These are phyloP conservation scores for Penicillium crustosum DNA, from an alignment of 2,329 filamentous ascomycete genomes.

Conservation along the genomic window DNA sequence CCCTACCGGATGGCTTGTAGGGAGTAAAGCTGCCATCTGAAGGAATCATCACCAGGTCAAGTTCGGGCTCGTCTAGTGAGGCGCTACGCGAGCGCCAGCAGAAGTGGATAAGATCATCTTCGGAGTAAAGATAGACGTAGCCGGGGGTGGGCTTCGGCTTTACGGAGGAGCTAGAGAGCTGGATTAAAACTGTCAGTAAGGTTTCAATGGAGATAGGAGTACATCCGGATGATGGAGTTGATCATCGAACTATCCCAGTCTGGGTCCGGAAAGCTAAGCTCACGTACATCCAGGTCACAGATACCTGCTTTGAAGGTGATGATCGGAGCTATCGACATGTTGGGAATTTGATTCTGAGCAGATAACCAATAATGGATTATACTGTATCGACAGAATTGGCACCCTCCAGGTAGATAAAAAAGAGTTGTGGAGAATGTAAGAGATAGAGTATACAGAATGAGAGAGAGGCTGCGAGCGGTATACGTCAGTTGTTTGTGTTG, in stretches of 20 bases:
- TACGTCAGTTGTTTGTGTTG: slow-evolving; percentile 33
- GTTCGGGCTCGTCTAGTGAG: slow-evolving; percentile 68
- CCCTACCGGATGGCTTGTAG: slow-evolving; percentile 67
- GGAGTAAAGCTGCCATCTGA: slow-evolving; percentile 83
- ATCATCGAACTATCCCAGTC: slow-evolving; percentile 2
- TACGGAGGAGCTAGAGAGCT: slow-evolving; percentile 64
- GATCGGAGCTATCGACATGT: slow-evolving; percentile 79
- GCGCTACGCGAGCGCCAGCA: slow-evolving; percentile 86
- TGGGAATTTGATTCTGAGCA: slow-evolving; percentile 20
- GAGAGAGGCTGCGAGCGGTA: slow-evolving; percentile 23
- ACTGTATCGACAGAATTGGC: slow-evolving; percentile 2
- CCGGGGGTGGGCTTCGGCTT: slow-evolving; percentile 71
- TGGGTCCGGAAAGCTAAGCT: neutral
- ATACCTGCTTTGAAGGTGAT: slow-evolving; percentile 96
- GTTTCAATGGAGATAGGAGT: neutral
- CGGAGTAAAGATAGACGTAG: slow-evolving; percentile 88
- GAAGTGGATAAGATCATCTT: slow-evolving; percentile 95
- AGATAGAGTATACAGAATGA: slow-evolving; percentile 17
- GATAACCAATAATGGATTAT: neutral
- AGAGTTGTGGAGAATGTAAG: slow-evolving; percentile 6
- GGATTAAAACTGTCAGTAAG: slow-evolving; percentile 14
- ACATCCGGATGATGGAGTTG: neutral
- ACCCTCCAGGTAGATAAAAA: slow-evolving; percentile 14
- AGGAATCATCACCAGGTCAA: slow-evolving; percentile 93
- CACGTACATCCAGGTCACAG: slow-evolving; percentile 78